Percentiles rank a stretch among this genome's conserved stretches.
Evolutionary conservation across 116 monocot genomes (phyloP).

Genomic region (Cymodocea nodosa): DNA sequence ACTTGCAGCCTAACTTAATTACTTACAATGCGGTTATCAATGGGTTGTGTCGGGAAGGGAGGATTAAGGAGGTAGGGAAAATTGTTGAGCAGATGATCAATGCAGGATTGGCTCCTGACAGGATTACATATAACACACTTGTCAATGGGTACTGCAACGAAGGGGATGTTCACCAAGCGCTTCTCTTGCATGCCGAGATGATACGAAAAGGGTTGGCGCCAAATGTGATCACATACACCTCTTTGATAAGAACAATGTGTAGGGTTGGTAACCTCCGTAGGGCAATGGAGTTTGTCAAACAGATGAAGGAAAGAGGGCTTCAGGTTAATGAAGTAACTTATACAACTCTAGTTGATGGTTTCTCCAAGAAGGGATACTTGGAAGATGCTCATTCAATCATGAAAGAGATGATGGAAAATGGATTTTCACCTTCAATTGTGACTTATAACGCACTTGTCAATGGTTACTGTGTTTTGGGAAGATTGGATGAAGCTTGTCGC

Average conservation of each 20-base stretch:
- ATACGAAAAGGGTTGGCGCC: slow-evolving; percentile 26
- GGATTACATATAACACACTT: slow-evolving; percentile 37
- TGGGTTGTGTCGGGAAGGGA: slow-evolving; percentile 28
- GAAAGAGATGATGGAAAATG: slow-evolving; percentile 20
- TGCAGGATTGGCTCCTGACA: slow-evolving; percentile 28
- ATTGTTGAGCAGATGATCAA: slow-evolving; percentile 35
- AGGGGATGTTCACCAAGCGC: slow-evolving; percentile 36
- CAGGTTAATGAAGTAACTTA: slow-evolving; percentile 41
- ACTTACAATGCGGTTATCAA: slow-evolving; percentile 40
- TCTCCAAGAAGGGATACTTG: slow-evolving; percentile 37
- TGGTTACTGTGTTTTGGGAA: slow-evolving; percentile 17
- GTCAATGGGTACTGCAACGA: slow-evolving; percentile 34
- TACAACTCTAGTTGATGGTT: slow-evolving; percentile 50
- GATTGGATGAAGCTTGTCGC: slow-evolving; percentile 14
- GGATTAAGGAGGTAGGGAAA: slow-evolving; percentile 19
- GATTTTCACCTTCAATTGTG: slow-evolving; percentile 11
- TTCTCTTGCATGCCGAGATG: slow-evolving; percentile 30
- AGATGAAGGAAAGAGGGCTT: slow-evolving; percentile 40
- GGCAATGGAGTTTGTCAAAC: slow-evolving; percentile 30
- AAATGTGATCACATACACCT: slow-evolving; percentile 35
- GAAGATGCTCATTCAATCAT: slow-evolving; percentile 32
- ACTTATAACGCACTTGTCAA: slow-evolving; percentile 23
- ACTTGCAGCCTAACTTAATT: slow-evolving; percentile 29
- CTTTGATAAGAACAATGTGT: slow-evolving; percentile 36
- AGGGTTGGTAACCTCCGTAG: slow-evolving; percentile 27